Base-by-base conservation (phyloP, 2,329 filamentous ascomycete species). In the Colletotrichum sp. region DNA sequence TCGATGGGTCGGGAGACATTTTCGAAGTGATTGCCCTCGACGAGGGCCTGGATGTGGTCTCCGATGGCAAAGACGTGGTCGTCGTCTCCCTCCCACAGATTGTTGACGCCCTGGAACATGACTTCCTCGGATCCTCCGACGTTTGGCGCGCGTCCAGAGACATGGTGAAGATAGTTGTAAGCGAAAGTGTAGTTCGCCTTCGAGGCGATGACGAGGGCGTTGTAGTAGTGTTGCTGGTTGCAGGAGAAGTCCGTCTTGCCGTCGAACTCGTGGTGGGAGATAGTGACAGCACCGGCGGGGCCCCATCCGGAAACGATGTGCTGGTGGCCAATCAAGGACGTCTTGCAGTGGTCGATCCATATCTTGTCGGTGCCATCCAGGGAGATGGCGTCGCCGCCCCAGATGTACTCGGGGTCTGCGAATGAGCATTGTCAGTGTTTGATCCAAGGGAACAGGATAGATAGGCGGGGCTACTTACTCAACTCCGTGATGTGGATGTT, bases 141-240 rank as follows among this genome's bases (percentile, higher is more conserved):
- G 43, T 51, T 51, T 51, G 43, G 43, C 43, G 43, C 43, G n/a
- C 43, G 43, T 1, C 43, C 43, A 13, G 43, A 51, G 43, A 51
- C 43, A 13, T 86, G 79, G 78, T 86, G 84, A 75, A 87, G 80
- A 77, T 85, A 87, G 80, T 88, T 87, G 66, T 82, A 81, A 68
- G 82, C 81, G 70, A 87, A 77, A 15, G 86, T 87, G 61, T 84
- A 80, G 36, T 82, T 77, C 71, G 86, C 86, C 54, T 78, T 78
- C 12, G 81, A 80, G 8, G 83, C 85, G 57, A 80, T 79, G 73
- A 87, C 81, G 66, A 86, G 82, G 65, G 86, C 79, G 6, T 80
- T 81, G 86, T 86, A 88, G 81, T 88, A 88, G 77, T 87, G 85
- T 63, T 88, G 81, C 29, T 79, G 79, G 70, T 88, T 83, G 75